A percentile compares a stretch with the other conserved stretches of the same genome.
phyloP scores from a whole-genome alignment of 116 monocot species.

The Papilionanthe hybrid region DNA sequence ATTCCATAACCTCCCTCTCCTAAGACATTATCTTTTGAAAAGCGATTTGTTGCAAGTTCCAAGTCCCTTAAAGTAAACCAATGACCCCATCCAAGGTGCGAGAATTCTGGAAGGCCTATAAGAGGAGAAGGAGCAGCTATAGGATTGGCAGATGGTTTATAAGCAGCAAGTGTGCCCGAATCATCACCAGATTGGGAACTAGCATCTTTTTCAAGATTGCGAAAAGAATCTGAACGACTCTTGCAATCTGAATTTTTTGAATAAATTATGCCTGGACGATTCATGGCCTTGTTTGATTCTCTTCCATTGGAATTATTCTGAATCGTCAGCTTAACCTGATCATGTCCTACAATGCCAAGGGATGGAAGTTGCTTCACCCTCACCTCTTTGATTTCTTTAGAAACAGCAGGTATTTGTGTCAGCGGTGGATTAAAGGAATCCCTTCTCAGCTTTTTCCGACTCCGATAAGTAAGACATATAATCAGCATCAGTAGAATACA shows the following conservation, averaged over 20 bases:
- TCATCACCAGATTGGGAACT: constrained; percentile 22
- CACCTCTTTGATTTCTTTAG: constrained; percentile 78
- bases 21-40: constrained; percentile 67
- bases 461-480: constrained; percentile 21
- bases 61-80: constrained; percentile 79
- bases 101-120: constrained; percentile 67
- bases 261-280: constrained; percentile 11
- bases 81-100: constrained; percentile 78
- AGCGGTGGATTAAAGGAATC: constrained; percentile 26
- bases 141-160: constrained; percentile 24
- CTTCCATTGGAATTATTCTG: constrained; percentile 40
- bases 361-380: constrained; percentile 34
- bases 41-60: constrained; percentile 72
- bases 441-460: constrained; percentile 18
- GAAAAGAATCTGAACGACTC: constrained; percentile 25
- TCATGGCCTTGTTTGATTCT: constrained; percentile 45
- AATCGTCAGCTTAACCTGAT: constrained; percentile 30
- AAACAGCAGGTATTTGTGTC: constrained; percentile 46
- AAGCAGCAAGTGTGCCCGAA: constrained; percentile 10
- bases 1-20: constrained; percentile 81
- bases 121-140: constrained; percentile 66
- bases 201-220: constrained; percentile 29
- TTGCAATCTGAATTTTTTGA: constrained; percentile 10
- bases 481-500: constrained; percentile 10
- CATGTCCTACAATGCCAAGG: constrained; percentile 22